Base-by-base conservation (phyloP, 768 basidiomycete genomes). In the Mycena polygramma region DNA sequence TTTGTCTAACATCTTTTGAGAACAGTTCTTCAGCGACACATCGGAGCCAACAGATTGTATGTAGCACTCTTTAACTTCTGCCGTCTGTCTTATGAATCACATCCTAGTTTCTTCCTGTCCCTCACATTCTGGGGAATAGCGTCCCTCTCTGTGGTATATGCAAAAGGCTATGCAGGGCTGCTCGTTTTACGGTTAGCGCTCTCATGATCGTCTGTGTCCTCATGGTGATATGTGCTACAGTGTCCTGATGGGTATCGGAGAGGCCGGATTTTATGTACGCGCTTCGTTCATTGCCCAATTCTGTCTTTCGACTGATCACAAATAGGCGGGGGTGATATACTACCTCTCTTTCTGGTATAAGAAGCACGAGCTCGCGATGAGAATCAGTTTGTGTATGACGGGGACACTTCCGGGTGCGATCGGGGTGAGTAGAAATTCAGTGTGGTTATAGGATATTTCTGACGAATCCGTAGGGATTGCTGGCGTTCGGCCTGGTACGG, bases 261-360 rank as follows among this genome's bases (percentile, higher is more conserved):
- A 89, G 73, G 88, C 88, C 1, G 88, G 88, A 1, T 89, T 85
- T 68, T 89, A 89, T 67, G 87, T 49, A 46, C 1, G 13, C 45
- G 0, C 20, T 13, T 45, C 13, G 19, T 19, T 62, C 17, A 2
- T 30, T 30, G 30, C 13, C 17, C 4, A n/a, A n/a, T n/a, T n/a
- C 1, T 11, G 13, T 9, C 20, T 30, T 20, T 53, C 20, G 2
- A 26, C 58, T 45, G 52, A 60, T 30, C 30, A 11, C 3, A 30
- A 45, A 43, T 17, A 68, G 59, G 68, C 88, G 0, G 88, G 88
- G 10, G 86, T 89, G 85, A 88, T 89, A 7, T 89, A 89, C 68
- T 89, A 89, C 72, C 76, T 89, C 36, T 89, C 88, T 0, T 89
- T 89, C 76, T 89, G 88, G 88, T 88, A 87, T n/a, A 65, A 61